Evolutionary conservation across 108 stramenopile species (phyloP).

Genomic region (Halocafeteria seosinensis): DNA sequence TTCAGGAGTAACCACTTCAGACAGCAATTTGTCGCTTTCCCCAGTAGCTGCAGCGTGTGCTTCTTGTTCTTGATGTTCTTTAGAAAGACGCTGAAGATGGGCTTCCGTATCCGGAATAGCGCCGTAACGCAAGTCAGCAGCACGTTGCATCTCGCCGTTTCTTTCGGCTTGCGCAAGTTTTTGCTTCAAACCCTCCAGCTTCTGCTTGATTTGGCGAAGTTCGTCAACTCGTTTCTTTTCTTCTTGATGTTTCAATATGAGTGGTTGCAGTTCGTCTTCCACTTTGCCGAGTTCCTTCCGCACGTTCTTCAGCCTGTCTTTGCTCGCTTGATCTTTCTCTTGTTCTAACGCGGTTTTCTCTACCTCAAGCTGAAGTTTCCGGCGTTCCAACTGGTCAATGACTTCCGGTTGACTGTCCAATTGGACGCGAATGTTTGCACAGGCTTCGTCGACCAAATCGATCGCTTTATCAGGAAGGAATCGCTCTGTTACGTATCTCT

Average conservation of each 20-base stretch:
- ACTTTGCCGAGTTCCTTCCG: conserved; percentile 53
- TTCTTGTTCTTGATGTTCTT: conserved; percentile 54
- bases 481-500: conserved; percentile 77
- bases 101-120: conserved; percentile 68
- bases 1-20: conserved; percentile 71
- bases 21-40: conserved; percentile 22
- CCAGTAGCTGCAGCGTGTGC: not conserved
- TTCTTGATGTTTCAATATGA: conserved; percentile 53
- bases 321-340: conserved; percentile 57
- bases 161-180: conserved; percentile 71
- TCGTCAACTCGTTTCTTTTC: conserved; percentile 62
- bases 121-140: conserved; percentile 76
- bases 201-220: conserved; percentile 56
- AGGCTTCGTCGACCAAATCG: conserved; percentile 87
- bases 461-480: conserved; percentile 88
- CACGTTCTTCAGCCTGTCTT: conserved; percentile 40
- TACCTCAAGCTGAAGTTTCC: conserved; percentile 74
- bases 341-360: conserved; percentile 64
- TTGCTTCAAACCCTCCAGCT: conserved; percentile 52
- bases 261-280: conserved; percentile 35
- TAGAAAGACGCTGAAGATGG: conserved; percentile 33
- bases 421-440: conserved; percentile 69
- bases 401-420: conserved; percentile 63
- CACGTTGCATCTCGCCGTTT: conserved; percentile 63
- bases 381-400: conserved; percentile 63